Base-by-base conservation (phyloP, 495 filamentous ascomycete species). In the Lasiosphaeris hirsuta region DNA sequence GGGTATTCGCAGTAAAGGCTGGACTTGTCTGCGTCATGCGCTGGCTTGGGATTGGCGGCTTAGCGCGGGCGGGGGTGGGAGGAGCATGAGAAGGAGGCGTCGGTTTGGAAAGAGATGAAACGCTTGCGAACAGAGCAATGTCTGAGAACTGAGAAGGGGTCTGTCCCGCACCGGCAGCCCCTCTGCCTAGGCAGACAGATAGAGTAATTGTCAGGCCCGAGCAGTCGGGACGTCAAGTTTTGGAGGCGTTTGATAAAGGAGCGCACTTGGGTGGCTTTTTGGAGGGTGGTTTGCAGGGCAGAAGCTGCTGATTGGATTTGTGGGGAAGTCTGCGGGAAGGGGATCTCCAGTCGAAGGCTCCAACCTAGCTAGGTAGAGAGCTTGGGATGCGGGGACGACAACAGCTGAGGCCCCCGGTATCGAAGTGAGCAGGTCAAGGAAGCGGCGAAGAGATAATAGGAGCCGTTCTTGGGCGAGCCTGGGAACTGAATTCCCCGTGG, bases 41-140 rank as follows among this genome's bases (percentile, higher is more conserved):
- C 15, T 10, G 49, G 17, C 42, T 36, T 58, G 52, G 51, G 43
- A 53, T 56, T 56, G 56, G 50, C 7, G 46, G 35, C 48, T 60
- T 60, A 57, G 57, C 48, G 38, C 41, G 30, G 30, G 33, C 23
- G 53, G 57, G 23, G 47, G 52, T 59, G 57, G 42, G 45, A 42
- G 8, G 23, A 35, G 47, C 52, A 53, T 49, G 42, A 54, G 57
- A 54, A 23, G 55, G 55, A 57, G 60, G 51, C n/a, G 51, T 51
- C 57, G 40, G n/a, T 42, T 35, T 53, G 48, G 30, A 17, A 10
- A 51, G 19, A 39, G 23, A 54, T 63, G 61, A 63, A 63, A 63
- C 61, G 37, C 52, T 56, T 44, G 40, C 46, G 52, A 56, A 36
- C 44, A 40, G 33, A 37, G 35, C 18, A 19, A 34, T 52, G 60